phyloP scores from a whole-genome alignment of 1,284 basidiomycete genomes.

The Fereydounia khargensis region DNA sequence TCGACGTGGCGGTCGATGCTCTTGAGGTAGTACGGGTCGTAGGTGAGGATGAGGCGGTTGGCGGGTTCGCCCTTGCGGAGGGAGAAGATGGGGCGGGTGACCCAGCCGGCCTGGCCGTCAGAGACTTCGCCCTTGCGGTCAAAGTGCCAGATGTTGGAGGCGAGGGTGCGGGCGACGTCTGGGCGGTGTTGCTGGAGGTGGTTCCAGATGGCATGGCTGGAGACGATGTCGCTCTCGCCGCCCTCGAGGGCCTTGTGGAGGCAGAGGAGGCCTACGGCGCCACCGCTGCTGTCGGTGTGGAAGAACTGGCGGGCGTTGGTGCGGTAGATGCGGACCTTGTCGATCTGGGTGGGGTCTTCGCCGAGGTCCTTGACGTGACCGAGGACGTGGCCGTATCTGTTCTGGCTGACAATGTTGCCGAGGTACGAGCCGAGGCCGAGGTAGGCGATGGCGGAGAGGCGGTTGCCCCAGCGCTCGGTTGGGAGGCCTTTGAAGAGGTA shows the following conservation, averaged over 20 bases:
- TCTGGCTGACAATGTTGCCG: slow-evolving; percentile 58
- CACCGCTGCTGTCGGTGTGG: slow-evolving; percentile 54
- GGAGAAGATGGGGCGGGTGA: slow-evolving; percentile 31
- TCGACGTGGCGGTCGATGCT: slow-evolving; percentile 51
- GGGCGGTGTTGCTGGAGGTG: slow-evolving; percentile 59
- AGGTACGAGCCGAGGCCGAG: slow-evolving; percentile 58
- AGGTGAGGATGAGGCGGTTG: slow-evolving; percentile 36
- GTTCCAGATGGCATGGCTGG: slow-evolving; percentile 60
- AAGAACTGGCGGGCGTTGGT: slow-evolving; percentile 60
- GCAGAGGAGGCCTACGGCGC: slow-evolving; percentile 60
- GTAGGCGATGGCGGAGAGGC: slow-evolving; percentile 58
- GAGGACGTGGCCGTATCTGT: slow-evolving; percentile 59
- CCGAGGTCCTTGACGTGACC: slow-evolving; percentile 61
- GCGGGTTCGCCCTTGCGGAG: slow-evolving; percentile 22
- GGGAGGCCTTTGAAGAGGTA: slow-evolving; percentile 60
- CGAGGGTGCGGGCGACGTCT: slow-evolving; percentile 59
- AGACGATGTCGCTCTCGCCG: slow-evolving; percentile 60
- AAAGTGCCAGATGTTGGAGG: slow-evolving; percentile 46
- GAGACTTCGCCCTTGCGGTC: slow-evolving; percentile 49
- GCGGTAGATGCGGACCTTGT: slow-evolving; percentile 60
- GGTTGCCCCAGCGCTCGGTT: slow-evolving; percentile 55
- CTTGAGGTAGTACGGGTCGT: slow-evolving; percentile 53
- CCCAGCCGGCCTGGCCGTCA: slow-evolving; percentile 23
- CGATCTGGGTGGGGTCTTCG: slow-evolving; percentile 60
- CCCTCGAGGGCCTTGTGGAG: slow-evolving; percentile 60